Evolutionary conservation across 1,284 basidiomycete species (phyloP).

Genomic region (Moesziomyces aphidis): DNA sequence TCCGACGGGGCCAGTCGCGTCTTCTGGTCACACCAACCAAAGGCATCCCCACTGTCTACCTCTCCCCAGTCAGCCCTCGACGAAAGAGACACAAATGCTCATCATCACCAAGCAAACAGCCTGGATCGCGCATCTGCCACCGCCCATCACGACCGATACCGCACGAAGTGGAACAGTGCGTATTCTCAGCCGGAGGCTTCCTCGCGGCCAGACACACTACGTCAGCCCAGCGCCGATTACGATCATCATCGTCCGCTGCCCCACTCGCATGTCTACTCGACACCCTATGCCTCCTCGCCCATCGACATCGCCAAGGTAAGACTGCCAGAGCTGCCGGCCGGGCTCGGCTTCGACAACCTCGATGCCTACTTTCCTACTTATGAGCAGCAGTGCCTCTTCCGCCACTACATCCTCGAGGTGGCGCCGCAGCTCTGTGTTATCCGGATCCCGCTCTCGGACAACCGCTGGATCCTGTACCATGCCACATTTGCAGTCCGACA

Average conservation of each 20-base stretch:
- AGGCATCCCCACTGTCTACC: not conserved
- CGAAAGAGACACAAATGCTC: not conserved
- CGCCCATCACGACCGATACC: conserved; percentile 27
- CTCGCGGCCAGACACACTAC: not conserved
- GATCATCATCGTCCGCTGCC: conserved; percentile 27
- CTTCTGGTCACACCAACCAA: not conserved
- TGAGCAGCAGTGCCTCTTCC: conserved; percentile 43
- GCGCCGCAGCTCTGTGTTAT: conserved; percentile 40
- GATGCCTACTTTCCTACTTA: conserved; percentile 41
- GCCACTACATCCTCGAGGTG: conserved; percentile 43
- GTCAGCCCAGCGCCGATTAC: conserved; percentile 10
- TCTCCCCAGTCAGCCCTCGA: conserved; percentile 27
- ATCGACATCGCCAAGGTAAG: conserved; percentile 39
- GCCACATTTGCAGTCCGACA: conserved; percentile 33
- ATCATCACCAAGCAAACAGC: conserved; percentile 2
- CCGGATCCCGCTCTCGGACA: conserved; percentile 33
- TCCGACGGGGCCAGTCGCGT: conserved; percentile 9
- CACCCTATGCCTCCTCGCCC: conserved; percentile 13
- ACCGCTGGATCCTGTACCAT: conserved; percentile 44
- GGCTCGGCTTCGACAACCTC: conserved; percentile 39
- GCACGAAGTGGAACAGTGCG: not conserved
- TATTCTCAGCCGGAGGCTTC: not conserved
- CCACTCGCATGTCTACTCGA: conserved; percentile 1
- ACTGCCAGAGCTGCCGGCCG: conserved; percentile 32
- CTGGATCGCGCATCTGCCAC: conserved; percentile 21